These are phyloP conservation scores for Rusavskia elegans DNA, from an alignment of 495 filamentous ascomycete species.

Conservation along the genomic window DNA sequence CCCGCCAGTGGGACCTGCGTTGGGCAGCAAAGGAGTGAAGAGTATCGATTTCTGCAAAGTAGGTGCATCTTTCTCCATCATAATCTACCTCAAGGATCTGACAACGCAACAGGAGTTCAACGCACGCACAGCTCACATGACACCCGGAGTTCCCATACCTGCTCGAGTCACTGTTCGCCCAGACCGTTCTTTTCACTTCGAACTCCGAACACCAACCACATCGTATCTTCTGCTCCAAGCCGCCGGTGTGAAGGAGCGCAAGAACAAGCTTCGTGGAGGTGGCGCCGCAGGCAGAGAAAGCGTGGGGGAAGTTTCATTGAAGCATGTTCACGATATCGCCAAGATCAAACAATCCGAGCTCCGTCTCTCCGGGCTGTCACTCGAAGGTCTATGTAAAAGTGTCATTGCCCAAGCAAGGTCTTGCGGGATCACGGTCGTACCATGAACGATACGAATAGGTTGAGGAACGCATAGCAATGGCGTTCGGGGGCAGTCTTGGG, in stretches of 20 bases:
- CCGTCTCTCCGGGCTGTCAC: constrained; percentile 58
- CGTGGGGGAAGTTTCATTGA: constrained; percentile 71
- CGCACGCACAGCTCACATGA: constrained; percentile 77
- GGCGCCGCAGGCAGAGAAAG: constrained; percentile 62
- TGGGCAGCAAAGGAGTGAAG: constrained; percentile 97
- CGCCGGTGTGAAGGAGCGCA: constrained; percentile 58
- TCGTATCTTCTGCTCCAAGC: constrained; percentile 76
- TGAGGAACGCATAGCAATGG: neutral
- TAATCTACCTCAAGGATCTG: neutral
- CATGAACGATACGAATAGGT: constrained; percentile 22
- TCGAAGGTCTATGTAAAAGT: constrained; percentile 71
- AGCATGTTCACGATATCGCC: constrained; percentile 97
- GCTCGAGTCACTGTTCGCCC: constrained; percentile 81
- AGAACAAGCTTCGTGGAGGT: constrained; percentile 64
- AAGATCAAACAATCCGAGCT: constrained; percentile 84
- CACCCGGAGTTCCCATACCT: constrained; percentile 71
- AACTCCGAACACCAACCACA: constrained; percentile 81
- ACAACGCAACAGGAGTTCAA: constrained; percentile 75
- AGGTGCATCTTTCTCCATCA: constrained; percentile 11
- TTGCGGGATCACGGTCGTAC: constrained; percentile 67
- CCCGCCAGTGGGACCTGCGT: constrained; percentile 92
- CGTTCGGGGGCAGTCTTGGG: neutral
- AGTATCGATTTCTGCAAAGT: constrained; percentile 99
- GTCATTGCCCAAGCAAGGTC: constrained; percentile 81
- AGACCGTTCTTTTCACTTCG: constrained; percentile 86